Percentiles rank a stretch among this genome's conserved stretches.
phyloP scores from a whole-genome alignment of 352 stramenopile species.

The Blastocystis sp. region DNA sequence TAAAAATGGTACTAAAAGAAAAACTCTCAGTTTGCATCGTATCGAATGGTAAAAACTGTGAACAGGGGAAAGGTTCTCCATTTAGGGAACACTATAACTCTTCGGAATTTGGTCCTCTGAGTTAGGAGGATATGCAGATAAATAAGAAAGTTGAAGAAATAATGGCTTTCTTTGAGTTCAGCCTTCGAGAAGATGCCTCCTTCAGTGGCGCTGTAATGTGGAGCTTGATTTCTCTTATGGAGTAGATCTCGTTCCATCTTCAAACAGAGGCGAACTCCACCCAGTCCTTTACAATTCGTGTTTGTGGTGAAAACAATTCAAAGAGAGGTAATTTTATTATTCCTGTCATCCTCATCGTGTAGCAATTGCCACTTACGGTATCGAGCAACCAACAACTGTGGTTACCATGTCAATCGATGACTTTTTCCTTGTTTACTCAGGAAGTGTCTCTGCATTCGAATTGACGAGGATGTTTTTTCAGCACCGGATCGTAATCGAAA shows the following conservation, averaged over 20 bases:
- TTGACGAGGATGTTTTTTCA: slow-evolving; percentile 7
- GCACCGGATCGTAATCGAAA: background rate
- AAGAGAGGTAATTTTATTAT: background rate
- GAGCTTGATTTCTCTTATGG: background rate
- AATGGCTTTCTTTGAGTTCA: slow-evolving; percentile 34
- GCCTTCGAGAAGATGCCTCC: background rate
- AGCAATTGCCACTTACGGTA: background rate
- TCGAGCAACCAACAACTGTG: background rate
- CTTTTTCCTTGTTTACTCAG: slow-evolving; percentile 27
- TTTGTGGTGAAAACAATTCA: background rate
- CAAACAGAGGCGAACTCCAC: background rate
- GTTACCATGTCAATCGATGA: slow-evolving; percentile 1
- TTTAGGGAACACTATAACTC: no score
- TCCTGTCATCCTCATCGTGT: background rate
- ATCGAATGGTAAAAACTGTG: background rate
- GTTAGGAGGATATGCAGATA: background rate
- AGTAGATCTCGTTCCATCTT: slow-evolving; percentile 12
- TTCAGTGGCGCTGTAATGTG: background rate
- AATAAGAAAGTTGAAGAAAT: slow-evolving; percentile 16
- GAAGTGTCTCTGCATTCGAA: background rate
- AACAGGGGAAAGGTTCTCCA: no score
- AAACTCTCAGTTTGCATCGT: background rate
- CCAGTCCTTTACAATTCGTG: background rate
- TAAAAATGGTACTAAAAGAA: background rate
- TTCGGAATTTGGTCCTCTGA: no score